These are phyloP conservation scores for Neonectria punicea DNA, from an alignment of 2,329 filamentous ascomycete genomes.

Conservation along the genomic window DNA sequence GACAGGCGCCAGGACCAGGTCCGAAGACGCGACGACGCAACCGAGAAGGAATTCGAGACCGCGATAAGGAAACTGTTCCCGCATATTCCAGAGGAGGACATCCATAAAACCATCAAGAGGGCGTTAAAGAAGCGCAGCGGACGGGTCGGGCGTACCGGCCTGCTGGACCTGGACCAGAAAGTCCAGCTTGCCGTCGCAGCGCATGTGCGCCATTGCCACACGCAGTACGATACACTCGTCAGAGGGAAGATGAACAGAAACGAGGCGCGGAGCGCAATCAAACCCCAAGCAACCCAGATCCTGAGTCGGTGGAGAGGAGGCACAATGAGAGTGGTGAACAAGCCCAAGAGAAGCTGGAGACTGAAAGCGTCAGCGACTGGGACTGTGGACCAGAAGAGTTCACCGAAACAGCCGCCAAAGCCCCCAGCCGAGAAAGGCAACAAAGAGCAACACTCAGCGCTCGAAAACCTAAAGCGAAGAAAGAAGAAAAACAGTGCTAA, in stretches of 20 bases:
- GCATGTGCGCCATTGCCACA: conserved; percentile 20
- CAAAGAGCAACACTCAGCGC: neutral
- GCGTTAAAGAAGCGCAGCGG: conserved; percentile 18
- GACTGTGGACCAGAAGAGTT: neutral
- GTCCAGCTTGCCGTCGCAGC: conserved; percentile 11
- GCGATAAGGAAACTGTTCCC: conserved; percentile 4
- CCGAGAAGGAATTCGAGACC: conserved; percentile 15
- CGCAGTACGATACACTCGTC: conserved; percentile 7
- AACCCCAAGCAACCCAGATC: neutral
- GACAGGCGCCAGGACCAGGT: conserved; percentile 5
- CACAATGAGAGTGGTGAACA: neutral
- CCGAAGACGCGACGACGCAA: conserved; percentile 10
- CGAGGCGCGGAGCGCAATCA: conserved; percentile 5
- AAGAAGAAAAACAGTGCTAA: neutral
- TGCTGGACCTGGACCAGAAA: conserved; percentile 8
- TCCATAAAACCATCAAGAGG: conserved; percentile 7
- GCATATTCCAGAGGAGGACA: conserved; percentile 9
- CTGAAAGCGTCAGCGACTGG: neutral
- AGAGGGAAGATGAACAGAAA: conserved; percentile 6
- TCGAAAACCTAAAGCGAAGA: neutral
- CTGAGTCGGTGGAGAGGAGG: conserved; percentile 14
- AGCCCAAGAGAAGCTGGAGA: conserved; percentile 3
- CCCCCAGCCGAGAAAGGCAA: neutral
- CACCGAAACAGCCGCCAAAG: neutral
- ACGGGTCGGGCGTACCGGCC: conserved; percentile 14